A percentile compares a stretch with the other conserved stretches of the same genome.
Conservation (phyloP, 2,329 filamentous ascomycete species). For the Xylaria hypoxylon region DNA sequence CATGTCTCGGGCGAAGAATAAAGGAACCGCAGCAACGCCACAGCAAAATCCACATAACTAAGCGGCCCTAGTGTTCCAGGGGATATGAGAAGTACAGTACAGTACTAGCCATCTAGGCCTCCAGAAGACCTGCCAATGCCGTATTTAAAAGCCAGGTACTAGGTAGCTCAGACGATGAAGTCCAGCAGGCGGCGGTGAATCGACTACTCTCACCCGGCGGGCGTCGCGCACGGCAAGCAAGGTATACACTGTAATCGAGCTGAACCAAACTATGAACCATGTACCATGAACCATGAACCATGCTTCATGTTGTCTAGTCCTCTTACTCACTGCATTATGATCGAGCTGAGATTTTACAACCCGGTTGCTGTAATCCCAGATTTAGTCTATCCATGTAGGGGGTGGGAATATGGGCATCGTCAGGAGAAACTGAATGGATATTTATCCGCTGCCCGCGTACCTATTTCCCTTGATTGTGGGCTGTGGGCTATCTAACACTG, state of each 20-base stretch:
- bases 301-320: not conserved
- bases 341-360: conserved; percentile 23
- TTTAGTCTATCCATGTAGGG: conserved; percentile 15
- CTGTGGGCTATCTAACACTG: not conserved
- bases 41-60: not conserved
- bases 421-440: conserved; percentile 4
- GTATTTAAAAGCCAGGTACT: not conserved
- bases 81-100: not conserved
- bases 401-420: not conserved
- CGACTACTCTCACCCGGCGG: not conserved
- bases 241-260: conserved; percentile 17
- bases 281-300: conserved; percentile 5
- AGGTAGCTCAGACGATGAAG: not conserved
- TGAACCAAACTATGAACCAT: not conserved
- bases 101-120: too few relatives aligned
- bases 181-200: conserved; percentile 13
- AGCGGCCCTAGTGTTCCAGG: not conserved
- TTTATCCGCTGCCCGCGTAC: not conserved
- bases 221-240: conserved; percentile 1
- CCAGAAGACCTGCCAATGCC: not conserved
- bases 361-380: conserved; percentile 32
- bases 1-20: conserved; percentile 21
- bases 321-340: conserved; percentile 3
- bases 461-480: not conserved
- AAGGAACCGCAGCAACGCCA: conserved; percentile 7